Evolutionary conservation across 345 rosid genomes (phyloP).

Genomic region (Moricandia arvensis): DNA sequence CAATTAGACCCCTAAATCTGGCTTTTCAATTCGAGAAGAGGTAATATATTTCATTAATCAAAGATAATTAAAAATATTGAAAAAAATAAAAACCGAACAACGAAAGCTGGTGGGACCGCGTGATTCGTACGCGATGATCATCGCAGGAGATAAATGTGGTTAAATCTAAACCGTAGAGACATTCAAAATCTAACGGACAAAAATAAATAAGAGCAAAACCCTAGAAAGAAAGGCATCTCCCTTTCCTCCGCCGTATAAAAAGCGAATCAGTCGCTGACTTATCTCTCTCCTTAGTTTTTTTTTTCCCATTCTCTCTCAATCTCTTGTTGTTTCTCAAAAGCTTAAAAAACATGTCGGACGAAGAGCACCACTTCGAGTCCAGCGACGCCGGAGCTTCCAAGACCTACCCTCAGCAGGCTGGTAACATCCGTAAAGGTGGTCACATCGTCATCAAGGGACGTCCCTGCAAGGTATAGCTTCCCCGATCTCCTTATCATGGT

Average conservation of each 20-base stretch:
- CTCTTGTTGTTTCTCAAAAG: neutral
- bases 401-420: constrained; percentile 43
- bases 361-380: constrained; percentile 46
- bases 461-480: constrained; percentile 39
- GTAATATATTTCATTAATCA: neutral
- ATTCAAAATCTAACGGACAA: constrained; percentile 26
- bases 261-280: constrained; percentile 18
- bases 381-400: constrained; percentile 45
- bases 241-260: constrained; percentile 19
- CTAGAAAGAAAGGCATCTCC: constrained; percentile 20
- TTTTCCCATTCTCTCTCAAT: neutral
- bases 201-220: constrained; percentile 10
- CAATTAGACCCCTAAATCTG: too few species aligned
- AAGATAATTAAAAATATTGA: neutral
- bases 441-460: constrained; percentile 43
- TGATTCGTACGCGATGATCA: constrained; percentile 31
- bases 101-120: constrained; percentile 34
- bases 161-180: constrained; percentile 10
- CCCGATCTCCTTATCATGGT: neutral
- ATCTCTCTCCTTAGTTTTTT: neutral
- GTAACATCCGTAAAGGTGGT: constrained; percentile 45
- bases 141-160: constrained; percentile 1
- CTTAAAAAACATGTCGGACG: constrained; percentile 37
- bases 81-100: neutral
- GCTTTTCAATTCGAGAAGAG: neutral